Evolutionary conservation across 2,329 filamentous ascomycete species (phyloP).

Genomic region (Aciculosporium take): DNA sequence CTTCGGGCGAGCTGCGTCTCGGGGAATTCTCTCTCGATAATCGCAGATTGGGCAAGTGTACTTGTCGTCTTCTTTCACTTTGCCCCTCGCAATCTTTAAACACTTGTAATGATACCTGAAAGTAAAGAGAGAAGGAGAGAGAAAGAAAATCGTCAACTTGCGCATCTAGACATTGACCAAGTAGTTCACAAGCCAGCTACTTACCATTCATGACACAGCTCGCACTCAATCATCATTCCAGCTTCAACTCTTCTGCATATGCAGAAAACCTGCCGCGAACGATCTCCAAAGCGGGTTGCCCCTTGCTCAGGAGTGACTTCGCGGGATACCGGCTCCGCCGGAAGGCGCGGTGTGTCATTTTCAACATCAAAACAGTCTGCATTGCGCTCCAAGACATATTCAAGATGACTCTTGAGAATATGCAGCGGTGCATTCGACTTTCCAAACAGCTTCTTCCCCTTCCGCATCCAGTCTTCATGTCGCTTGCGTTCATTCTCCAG

Average conservation of each 20-base stretch:
- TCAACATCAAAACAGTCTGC: constrained; percentile 79
- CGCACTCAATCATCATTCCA: constrained; percentile 99
- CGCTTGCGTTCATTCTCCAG: constrained; percentile 87
- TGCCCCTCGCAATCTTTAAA: constrained; percentile 90
- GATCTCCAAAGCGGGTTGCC: constrained; percentile 44
- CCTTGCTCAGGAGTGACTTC: constrained; percentile 50
- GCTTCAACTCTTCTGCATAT: constrained; percentile 88
- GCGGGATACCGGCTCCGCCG: constrained; percentile 81
- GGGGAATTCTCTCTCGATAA: constrained; percentile 90
- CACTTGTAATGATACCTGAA: constrained; percentile 95
- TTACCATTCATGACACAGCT: constrained; percentile 93
- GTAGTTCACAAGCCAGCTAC: constrained; percentile 18
- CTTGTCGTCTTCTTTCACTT: constrained; percentile 96
- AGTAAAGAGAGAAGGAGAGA: too few species aligned
- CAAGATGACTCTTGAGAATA: constrained; percentile 88
- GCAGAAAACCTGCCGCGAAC: constrained; percentile 74
- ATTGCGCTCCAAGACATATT: constrained; percentile 83
- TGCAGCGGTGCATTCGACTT: constrained; percentile 96
- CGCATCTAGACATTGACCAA: not conserved
- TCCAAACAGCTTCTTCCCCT: constrained; percentile 92
- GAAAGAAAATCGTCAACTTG: not conserved
- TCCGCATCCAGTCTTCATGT: constrained; percentile 98
- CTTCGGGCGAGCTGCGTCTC: constrained; percentile 89
- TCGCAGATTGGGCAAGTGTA: constrained; percentile 98
- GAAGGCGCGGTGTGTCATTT: constrained; percentile 70